phyloP scores from a whole-genome alignment of 345 rosid genomes.

The Anastatica hierochuntica region DNA sequence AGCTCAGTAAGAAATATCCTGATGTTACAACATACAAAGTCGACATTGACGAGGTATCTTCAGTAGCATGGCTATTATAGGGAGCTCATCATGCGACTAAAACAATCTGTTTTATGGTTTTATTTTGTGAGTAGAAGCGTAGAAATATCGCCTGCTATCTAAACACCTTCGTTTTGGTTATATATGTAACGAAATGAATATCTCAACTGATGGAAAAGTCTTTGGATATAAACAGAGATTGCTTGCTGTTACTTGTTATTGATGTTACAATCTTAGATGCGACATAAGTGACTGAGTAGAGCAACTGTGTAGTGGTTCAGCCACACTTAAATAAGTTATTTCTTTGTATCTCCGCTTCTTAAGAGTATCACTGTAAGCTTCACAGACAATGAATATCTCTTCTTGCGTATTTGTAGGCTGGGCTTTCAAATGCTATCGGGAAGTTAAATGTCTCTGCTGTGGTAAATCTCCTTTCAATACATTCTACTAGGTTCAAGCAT shows the following conservation, averaged over 20 bases:
- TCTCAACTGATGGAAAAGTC: too few relatives aligned
- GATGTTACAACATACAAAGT: constrained; percentile 55
- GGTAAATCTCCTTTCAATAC: constrained; percentile 31
- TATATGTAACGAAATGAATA: too few relatives aligned
- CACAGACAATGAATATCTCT: not conserved
- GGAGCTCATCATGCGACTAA: not conserved
- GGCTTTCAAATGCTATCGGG: constrained; percentile 33
- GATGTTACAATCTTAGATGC: not conserved
- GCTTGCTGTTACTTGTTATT: not conserved
- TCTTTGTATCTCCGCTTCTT: not conserved
- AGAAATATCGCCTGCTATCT: not conserved
- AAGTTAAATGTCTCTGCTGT: constrained; percentile 43
- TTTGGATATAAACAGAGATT: not conserved
- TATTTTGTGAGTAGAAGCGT: not conserved
- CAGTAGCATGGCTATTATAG: not conserved
- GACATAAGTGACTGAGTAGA: not conserved
- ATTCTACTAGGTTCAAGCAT: not conserved
- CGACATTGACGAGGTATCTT: constrained; percentile 66
- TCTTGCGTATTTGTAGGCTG: constrained; percentile 40
- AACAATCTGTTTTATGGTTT: not conserved
- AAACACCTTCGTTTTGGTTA: not conserved
- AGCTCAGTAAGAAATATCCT: constrained; percentile 50
- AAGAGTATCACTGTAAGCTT: not conserved
- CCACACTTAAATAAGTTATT: too few relatives aligned
- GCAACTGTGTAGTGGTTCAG: too few relatives aligned